Evolutionary conservation across 768 basidiomycete genomes (phyloP).

Genomic region (Calocera cornea): DNA sequence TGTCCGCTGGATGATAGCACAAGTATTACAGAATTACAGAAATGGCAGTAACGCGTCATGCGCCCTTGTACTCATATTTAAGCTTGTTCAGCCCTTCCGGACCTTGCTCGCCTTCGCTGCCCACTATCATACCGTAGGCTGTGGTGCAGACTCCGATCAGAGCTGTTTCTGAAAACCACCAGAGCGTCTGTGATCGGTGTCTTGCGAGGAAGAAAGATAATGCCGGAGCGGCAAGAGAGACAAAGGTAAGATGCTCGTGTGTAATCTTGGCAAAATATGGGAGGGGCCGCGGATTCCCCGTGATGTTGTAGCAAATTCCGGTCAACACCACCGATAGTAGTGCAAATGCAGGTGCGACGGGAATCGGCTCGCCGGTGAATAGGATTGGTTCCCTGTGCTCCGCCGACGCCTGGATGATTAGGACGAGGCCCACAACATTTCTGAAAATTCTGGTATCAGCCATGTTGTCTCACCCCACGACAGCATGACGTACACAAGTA

Average conservation of each 20-base stretch:
- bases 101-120: neutral
- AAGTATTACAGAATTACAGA: neutral
- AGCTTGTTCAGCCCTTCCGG: neutral
- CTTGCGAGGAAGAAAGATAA: neutral
- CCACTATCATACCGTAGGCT: neutral
- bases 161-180: constrained; percentile 1
- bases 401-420: neutral
- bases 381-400: neutral
- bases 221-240: neutral
- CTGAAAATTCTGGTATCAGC: neutral
- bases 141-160: neutral
- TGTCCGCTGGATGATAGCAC: neutral
- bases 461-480: neutral
- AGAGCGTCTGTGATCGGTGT: neutral
- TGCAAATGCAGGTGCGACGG: neutral
- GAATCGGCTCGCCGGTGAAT: neutral
- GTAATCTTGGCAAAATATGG: neutral
- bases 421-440: neutral
- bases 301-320: neutral
- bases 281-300: neutral
- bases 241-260: neutral
- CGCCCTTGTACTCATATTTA: neutral
- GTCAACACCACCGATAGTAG: neutral
- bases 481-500: neutral
- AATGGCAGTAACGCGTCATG: neutral